Evolutionary conservation across 192 early-diverging fungal species (phyloP).

Genomic region (Coemansia sp.): DNA sequence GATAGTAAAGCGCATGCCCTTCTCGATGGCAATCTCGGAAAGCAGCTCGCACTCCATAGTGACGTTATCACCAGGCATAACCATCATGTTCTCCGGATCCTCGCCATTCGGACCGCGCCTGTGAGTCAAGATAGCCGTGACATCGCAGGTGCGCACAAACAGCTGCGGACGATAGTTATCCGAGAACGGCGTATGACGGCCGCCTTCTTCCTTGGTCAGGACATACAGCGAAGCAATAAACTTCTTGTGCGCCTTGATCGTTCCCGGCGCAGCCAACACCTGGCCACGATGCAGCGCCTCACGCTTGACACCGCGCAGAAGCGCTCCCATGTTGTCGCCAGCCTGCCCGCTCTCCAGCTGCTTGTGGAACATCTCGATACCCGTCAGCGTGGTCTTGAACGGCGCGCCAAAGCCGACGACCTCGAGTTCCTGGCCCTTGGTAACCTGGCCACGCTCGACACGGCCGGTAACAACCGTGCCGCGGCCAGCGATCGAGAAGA

Average conservation of each 20-base stretch:
- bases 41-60: conserved; percentile 82
- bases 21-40: conserved; percentile 82
- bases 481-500: conserved; percentile 97
- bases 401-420: conserved; percentile 90
- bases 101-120: conserved; percentile 64
- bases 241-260: conserved; percentile 93
- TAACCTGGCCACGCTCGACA: conserved; percentile 89
- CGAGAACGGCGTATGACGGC: conserved; percentile 94
- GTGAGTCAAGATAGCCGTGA: conserved; percentile 81
- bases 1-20: conserved; percentile 94
- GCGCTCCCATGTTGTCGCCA: conserved; percentile 97
- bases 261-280: conserved; percentile 87
- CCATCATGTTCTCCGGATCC: conserved; percentile 91
- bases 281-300: conserved; percentile 94
- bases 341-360: conserved; percentile 95
- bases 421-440: conserved; percentile 94
- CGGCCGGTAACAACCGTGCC: conserved; percentile 95
- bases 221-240: conserved; percentile 91
- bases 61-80: conserved; percentile 97
- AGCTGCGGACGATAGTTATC: conserved; percentile 97
- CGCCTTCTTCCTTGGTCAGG: conserved; percentile 97
- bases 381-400: conserved; percentile 92
- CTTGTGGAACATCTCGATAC: conserved; percentile 99
- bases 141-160: conserved; percentile 94
- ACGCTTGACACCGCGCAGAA: conserved; percentile 95